phyloP scores from a whole-genome alignment of 495 filamentous ascomycete genomes.

The Penicillium odoratum region DNA sequence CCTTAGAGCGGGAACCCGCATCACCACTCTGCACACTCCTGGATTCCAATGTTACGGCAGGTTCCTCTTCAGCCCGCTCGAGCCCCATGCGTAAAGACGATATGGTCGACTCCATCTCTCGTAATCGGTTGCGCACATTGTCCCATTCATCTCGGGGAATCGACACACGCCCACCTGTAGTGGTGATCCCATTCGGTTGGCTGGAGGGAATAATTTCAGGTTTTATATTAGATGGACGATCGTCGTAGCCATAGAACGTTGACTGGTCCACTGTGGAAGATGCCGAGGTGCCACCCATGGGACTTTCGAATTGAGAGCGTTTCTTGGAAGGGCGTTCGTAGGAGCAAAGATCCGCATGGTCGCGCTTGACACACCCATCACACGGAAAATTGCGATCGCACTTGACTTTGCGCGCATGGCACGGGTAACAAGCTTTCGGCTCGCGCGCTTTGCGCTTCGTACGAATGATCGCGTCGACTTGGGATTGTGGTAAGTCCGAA shows the following conservation, averaged over 20 bases:
- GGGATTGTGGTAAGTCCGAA: slow-evolving; percentile 46
- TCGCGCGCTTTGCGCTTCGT: slow-evolving; percentile 50
- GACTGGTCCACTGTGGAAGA: slow-evolving; percentile 20
- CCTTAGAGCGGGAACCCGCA: slow-evolving; percentile 42
- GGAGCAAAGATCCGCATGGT: slow-evolving; percentile 69
- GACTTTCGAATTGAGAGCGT: slow-evolving; percentile 36
- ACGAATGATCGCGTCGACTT: slow-evolving; percentile 52
- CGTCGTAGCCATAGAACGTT: slow-evolving; percentile 24
- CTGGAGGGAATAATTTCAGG: slow-evolving; percentile 23
- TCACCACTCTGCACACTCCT: slow-evolving; percentile 63
- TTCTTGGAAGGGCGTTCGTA: slow-evolving; percentile 69
- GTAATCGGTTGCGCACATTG: slow-evolving; percentile 42
- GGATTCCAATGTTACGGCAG: slow-evolving; percentile 30
- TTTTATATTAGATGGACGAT: slow-evolving; percentile 26
- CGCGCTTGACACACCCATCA: slow-evolving; percentile 71
- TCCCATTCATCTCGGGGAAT: slow-evolving; percentile 51
- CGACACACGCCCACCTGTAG: slow-evolving; percentile 33
- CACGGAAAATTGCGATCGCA: slow-evolving; percentile 73
- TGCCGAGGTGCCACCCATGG: slow-evolving; percentile 18
- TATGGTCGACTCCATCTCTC: slow-evolving; percentile 47
- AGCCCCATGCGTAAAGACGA: slow-evolving; percentile 41
- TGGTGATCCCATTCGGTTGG: slow-evolving; percentile 23
- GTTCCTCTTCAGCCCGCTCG: slow-evolving; percentile 39
- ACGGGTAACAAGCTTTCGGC: slow-evolving; percentile 68
- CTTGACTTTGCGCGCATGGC: slow-evolving; percentile 72